phyloP scores from a whole-genome alignment of 495 filamentous ascomycete species.

The Penicillium crystallinum region DNA sequence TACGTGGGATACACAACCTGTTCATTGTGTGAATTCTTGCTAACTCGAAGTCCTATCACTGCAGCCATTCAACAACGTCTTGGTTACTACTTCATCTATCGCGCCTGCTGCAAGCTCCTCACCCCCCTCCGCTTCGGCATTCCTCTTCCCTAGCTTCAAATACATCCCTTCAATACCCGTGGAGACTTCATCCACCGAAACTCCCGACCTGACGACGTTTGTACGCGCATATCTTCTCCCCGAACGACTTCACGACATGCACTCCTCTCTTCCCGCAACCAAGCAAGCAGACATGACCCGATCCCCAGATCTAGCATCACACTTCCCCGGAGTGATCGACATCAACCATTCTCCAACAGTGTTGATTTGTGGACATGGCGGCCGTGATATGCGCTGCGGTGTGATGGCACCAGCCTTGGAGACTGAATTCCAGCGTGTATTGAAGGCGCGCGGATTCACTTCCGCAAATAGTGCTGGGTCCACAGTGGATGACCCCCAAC shows the following conservation, averaged over 20 bases:
- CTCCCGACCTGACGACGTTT: conserved; percentile 29
- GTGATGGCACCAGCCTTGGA: conserved; percentile 67
- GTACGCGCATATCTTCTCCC: conserved; percentile 46
- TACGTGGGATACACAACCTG: conserved; percentile 36
- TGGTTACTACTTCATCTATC: conserved; percentile 68
- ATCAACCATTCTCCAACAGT: conserved; percentile 63
- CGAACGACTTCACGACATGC: conserved; percentile 51
- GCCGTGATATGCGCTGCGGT: conserved; percentile 76
- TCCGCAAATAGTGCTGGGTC: conserved; percentile 9
- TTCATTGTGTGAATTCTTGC: neutral
- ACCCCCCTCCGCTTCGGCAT: conserved; percentile 51
- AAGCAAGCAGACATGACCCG: conserved; percentile 29
- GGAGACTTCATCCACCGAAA: conserved; percentile 5
- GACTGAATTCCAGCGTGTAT: conserved; percentile 56
- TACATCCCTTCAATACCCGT: conserved; percentile 65
- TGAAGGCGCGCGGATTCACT: conserved; percentile 33
- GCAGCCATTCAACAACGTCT: conserved; percentile 75
- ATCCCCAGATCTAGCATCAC: conserved; percentile 23
- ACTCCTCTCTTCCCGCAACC: conserved; percentile 44
- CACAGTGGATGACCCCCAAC: conserved; percentile 24
- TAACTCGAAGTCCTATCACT: neutral
- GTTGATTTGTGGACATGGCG: conserved; percentile 79
- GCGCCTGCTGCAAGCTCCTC: conserved; percentile 37
- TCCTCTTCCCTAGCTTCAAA: conserved; percentile 74
- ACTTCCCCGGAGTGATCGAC: conserved; percentile 43